Base-by-base conservation (phyloP, 1,284 basidiomycete species). In the Irpex rosettiformis region DNA sequence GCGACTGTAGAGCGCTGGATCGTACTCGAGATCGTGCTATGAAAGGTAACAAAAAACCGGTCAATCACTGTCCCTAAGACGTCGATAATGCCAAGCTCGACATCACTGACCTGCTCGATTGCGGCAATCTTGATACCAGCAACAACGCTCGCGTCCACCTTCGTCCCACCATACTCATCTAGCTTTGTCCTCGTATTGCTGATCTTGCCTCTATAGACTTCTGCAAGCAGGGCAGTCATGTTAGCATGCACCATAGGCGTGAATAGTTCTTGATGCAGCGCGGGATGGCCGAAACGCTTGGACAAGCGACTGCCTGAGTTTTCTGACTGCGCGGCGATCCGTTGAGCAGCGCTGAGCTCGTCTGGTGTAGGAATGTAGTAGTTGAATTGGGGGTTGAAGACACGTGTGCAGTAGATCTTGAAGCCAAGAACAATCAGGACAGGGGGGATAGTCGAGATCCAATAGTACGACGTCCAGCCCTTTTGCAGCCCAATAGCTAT, bases 221-320 rank as follows among this genome's bases (percentile, higher is more conserved):
- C 82, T 40, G 77, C 72, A 18, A 94, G 77, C 24, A 94, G 74
- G 5, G 82, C 84, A 79, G 92, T 88, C 84, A 92, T 89, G 70
- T 86, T 88, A 62, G 89, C 88, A 68, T 94, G 93, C 42, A 94
- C 73, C 91, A 93, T 92, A 0, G 91, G 93, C 11, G 91, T 93
- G 74, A 91, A 94, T 28, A 95, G 76, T 48, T 93, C 90, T 16
- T 82, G 72, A 65, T 92, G 83, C 45, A 95, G 76, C 4, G 91
- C 86, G 0, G 93, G 92, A 70, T 95, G 93, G 2, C 91, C 93
- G 71, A 94, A 95, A 21, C 93, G 86, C 69, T 85, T 91, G 74
- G 85, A 85, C 11, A 95, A 79, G 33, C 89, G 82, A 67, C 89
- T 82, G 58, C 86, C 80, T 42, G 80, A 79, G 57, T 79, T 77